Conservation (phyloP, 129 eudicot species). For the Chrysanthemum makinoi region DNA sequence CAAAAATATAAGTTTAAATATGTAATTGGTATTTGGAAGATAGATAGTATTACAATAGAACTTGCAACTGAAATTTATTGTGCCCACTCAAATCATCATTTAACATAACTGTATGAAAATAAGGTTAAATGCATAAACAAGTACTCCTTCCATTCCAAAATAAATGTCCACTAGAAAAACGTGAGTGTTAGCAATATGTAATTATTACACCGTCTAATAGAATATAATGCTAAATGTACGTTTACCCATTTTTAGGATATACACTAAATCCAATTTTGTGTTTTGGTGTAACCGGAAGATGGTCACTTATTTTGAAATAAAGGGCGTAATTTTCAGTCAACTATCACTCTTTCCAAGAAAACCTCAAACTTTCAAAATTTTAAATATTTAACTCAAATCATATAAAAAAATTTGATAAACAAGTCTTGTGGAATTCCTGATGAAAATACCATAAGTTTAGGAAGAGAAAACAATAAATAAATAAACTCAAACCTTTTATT, state of each 20-base stretch:
- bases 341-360: not conserved
- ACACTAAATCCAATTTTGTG: too few relatives aligned
- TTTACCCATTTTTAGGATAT: too few relatives aligned
- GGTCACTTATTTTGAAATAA: too few relatives aligned
- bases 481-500: too few relatives aligned
- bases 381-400: not conserved
- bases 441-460: too few relatives aligned
- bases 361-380: not conserved
- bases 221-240: too few relatives aligned
- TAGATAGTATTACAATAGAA: not conserved
- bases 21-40: not conserved
- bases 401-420: not conserved
- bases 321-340: not conserved
- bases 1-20: not conserved
- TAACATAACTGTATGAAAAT: not conserved
- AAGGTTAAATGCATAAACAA: not conserved
- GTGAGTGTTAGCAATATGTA: too few relatives aligned
- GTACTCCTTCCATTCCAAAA: too few relatives aligned
- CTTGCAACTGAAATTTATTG: not conserved
- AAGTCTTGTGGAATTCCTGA: not conserved
- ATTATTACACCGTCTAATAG: too few relatives aligned
- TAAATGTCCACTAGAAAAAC: too few relatives aligned
- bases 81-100: not conserved
- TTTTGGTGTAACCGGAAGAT: too few relatives aligned
- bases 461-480: too few relatives aligned